Conservation (phyloP, 352 stramenopile species). For the Pythium aquatile region DNA sequence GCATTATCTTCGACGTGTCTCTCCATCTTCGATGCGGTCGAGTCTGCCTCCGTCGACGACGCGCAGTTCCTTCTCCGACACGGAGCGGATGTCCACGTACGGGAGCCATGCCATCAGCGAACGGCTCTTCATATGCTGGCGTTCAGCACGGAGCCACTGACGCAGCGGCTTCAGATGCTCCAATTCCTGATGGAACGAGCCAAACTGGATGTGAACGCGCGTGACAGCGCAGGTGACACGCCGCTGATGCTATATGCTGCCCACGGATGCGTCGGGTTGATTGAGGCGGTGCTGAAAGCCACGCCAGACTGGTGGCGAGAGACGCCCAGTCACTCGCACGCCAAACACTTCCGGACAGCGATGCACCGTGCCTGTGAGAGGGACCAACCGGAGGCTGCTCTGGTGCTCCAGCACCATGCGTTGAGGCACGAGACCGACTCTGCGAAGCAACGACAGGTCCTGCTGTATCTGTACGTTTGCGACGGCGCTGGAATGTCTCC, state of each 20-base stretch:
- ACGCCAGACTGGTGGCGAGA: slow-evolving; percentile 31
- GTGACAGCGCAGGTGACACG: slow-evolving; percentile 44
- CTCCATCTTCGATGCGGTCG: slow-evolving; percentile 57
- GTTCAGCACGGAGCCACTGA: slow-evolving; percentile 46
- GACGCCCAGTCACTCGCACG: slow-evolving; percentile 26
- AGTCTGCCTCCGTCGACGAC: slow-evolving; percentile 54
- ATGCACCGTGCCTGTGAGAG: slow-evolving; percentile 51
- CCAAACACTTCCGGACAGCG: slow-evolving; percentile 37
- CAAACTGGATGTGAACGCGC: slow-evolving; percentile 40
- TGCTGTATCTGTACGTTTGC: slow-evolving; percentile 27
- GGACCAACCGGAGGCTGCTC: slow-evolving; percentile 61
- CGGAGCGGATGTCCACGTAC: slow-evolving; percentile 35
- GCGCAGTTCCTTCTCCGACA: slow-evolving; percentile 48
- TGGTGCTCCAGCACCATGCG: slow-evolving; percentile 37
- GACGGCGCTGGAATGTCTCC: slow-evolving; percentile 38
- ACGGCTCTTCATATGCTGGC: slow-evolving; percentile 58
- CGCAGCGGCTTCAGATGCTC: slow-evolving; percentile 47
- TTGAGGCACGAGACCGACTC: slow-evolving; percentile 18
- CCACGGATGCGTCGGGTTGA: slow-evolving; percentile 44
- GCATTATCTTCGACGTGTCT: slow-evolving; percentile 10
- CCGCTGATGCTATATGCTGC: slow-evolving; percentile 56
- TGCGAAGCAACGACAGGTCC: background rate
- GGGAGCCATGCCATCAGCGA: slow-evolving; percentile 43
- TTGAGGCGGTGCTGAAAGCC: slow-evolving; percentile 35
- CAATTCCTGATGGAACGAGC: slow-evolving; percentile 42